Conservation (phyloP, 805 yeast genomes). For the Teunomyces aglyptinius region DNA sequence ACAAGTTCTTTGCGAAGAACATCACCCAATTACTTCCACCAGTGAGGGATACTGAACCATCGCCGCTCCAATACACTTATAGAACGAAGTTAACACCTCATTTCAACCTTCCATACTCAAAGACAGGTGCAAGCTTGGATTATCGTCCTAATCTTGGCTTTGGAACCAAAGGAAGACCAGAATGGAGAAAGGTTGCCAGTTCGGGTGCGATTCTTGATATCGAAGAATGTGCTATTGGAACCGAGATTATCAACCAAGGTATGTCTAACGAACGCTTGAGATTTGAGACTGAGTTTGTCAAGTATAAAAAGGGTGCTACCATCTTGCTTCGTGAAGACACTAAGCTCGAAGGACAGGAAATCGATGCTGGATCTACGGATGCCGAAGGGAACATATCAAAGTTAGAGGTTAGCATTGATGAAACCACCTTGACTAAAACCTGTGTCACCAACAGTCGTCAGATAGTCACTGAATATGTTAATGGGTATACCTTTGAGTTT, state of each 20-base stretch:
- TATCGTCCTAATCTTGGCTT: constrained; percentile 79
- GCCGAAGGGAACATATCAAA: constrained; percentile 32
- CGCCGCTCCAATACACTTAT: constrained; percentile 75
- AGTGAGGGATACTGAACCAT: constrained; percentile 62
- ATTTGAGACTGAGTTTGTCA: constrained; percentile 47
- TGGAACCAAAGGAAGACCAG: constrained; percentile 78
- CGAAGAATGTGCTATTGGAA: constrained; percentile 92
- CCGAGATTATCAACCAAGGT: constrained; percentile 72
- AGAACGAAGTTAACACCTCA: constrained; percentile 96
- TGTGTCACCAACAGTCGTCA: constrained; percentile 79
- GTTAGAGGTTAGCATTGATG: constrained; percentile 22
- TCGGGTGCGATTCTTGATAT: constrained; percentile 79
- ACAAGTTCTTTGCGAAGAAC: constrained; percentile 66
- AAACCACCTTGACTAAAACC: constrained; percentile 48
- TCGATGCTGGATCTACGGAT: constrained; percentile 44
- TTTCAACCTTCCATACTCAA: constrained; percentile 70
- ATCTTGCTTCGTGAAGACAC: constrained; percentile 80
- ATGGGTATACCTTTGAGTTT: constrained; percentile 77
- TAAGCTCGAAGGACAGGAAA: constrained; percentile 25
- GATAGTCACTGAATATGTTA: constrained; percentile 72
- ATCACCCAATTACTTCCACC: constrained; percentile 53
- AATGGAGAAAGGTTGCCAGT: constrained; percentile 58
- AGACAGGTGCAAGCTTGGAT: constrained; percentile 25
- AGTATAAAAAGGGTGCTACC: constrained; percentile 78
- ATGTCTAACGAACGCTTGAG: constrained; percentile 63